phyloP scores from a whole-genome alignment of 805 yeast genomes.

The Saccharomycopsis fodiens region DNA sequence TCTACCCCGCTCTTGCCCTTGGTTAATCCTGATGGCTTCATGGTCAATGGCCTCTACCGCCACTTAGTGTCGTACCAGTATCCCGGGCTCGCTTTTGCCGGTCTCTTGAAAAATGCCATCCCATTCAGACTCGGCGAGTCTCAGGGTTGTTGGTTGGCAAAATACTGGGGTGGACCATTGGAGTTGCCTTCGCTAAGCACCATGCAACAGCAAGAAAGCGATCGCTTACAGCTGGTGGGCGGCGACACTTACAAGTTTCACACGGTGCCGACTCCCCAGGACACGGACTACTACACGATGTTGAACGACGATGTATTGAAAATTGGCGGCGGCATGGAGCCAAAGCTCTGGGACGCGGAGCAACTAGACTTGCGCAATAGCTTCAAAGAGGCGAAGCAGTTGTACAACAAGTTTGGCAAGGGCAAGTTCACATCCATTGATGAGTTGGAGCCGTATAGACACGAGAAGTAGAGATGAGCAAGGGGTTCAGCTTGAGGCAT shows the following conservation, averaged over 20 bases:
- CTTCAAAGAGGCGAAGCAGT: not conserved
- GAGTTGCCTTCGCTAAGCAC: slow-evolving; percentile 38
- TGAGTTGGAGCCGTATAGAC: not conserved
- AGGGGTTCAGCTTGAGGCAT: too few species aligned
- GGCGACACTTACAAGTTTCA: slow-evolving; percentile 36
- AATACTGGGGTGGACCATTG: slow-evolving; percentile 53
- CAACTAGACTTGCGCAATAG: slow-evolving; percentile 37
- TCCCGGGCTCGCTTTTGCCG: slow-evolving; percentile 58
- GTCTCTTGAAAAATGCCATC: slow-evolving; percentile 52
- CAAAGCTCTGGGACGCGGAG: slow-evolving; percentile 44
- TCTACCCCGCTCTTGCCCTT: slow-evolving; percentile 24
- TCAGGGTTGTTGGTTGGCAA: slow-evolving; percentile 59
- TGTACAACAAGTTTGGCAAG: not conserved
- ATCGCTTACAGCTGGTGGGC: slow-evolving; percentile 23
- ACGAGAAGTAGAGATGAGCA: too few species aligned
- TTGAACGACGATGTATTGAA: slow-evolving; percentile 22
- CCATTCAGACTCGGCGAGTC: slow-evolving; percentile 56
- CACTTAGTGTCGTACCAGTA: slow-evolving; percentile 52
- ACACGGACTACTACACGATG: slow-evolving; percentile 12
- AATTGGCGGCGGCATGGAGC: slow-evolving; percentile 36
- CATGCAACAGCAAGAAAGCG: slow-evolving; percentile 39
- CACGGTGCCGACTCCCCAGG: slow-evolving; percentile 14
- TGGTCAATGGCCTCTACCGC: slow-evolving; percentile 47
- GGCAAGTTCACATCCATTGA: not conserved
- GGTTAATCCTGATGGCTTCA: slow-evolving; percentile 38